Evolutionary conservation across 1,284 basidiomycete genomes (phyloP).

Genomic region (Omphalotus olearius): DNA sequence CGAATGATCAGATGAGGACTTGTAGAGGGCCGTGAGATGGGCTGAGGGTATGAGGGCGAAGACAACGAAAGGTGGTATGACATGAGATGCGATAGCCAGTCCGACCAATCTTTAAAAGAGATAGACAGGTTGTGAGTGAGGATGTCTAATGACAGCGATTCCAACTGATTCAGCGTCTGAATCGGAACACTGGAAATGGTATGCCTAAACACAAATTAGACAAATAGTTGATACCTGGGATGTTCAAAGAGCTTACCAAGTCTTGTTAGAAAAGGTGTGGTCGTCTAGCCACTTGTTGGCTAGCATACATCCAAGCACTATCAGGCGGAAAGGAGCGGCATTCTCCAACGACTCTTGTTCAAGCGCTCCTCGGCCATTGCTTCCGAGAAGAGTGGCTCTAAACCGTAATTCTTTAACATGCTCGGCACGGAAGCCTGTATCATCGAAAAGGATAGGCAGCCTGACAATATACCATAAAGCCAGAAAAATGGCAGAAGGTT

Average conservation of each 20-base stretch:
- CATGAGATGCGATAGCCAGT: conserved; percentile 63
- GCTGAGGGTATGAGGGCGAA: conserved; percentile 58
- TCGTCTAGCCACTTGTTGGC: conserved; percentile 93
- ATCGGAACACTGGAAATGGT: conserved; percentile 72
- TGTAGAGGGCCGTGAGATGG: conserved; percentile 72
- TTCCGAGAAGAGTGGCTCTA: conserved; percentile 57
- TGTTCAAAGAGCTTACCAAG: conserved; percentile 56
- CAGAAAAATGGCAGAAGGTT: conserved; percentile 76
- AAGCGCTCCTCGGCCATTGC: conserved; percentile 30
- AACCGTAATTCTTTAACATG: conserved; percentile 58
- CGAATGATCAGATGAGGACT: conserved; percentile 66
- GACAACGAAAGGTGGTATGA: conserved; percentile 60
- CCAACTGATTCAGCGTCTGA: conserved; percentile 62
- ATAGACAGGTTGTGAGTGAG: conserved; percentile 68
- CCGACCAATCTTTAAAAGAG: conserved; percentile 55
- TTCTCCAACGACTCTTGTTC: conserved; percentile 52
- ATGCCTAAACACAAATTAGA: conserved; percentile 46
- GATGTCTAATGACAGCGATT: conserved; percentile 64
- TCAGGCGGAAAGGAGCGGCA: conserved; percentile 62
- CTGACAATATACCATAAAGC: conserved; percentile 82
- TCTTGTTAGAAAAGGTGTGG: conserved; percentile 90
- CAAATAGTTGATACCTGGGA: conserved; percentile 1
- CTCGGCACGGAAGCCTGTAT: conserved; percentile 38
- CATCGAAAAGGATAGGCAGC: conserved; percentile 66
- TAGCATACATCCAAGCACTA: conserved; percentile 83